A percentile compares a stretch with the other conserved stretches of the same genome.
phyloP scores from a whole-genome alignment of 2,329 filamentous ascomycete genomes.

The Talaromyces sp. region DNA sequence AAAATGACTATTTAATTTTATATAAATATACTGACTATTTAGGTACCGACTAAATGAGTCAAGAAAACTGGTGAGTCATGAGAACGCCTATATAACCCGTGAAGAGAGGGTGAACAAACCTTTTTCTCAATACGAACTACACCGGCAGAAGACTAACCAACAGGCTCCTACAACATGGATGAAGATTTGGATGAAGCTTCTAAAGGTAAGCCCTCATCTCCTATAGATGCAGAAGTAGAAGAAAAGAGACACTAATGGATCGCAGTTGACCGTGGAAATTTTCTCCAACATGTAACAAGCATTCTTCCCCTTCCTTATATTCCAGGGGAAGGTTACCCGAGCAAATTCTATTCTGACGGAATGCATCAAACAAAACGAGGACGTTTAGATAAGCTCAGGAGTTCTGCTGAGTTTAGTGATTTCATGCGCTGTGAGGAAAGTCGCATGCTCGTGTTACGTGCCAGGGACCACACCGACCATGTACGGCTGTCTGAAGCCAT shows the following conservation, averaged over 20 bases:
- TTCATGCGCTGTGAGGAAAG: not conserved
- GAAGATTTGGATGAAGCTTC: not conserved
- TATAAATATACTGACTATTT: too few species aligned
- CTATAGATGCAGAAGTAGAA: not conserved
- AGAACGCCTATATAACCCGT: too few species aligned
- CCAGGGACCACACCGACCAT: not conserved
- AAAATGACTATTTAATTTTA: too few species aligned
- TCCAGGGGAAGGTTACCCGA: accelerated
- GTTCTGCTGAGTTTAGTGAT: not conserved
- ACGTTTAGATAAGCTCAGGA: not conserved
- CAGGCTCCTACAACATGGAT: not conserved
- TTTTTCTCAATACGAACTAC: too few species aligned
- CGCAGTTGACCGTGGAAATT: not conserved
- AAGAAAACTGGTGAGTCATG: too few species aligned
- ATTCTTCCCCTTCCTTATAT: not conserved
- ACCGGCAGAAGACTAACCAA: not conserved
- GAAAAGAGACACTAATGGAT: not conserved
- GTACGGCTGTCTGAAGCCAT: not conserved
- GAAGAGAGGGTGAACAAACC: too few species aligned
- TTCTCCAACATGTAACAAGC: not conserved
- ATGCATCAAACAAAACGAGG: not conserved
- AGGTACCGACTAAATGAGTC: too few species aligned
- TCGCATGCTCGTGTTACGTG: not conserved
- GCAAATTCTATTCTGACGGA: not conserved
- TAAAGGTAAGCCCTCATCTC: not conserved